Conservation (phyloP, 225 moss, liverwort and hornwort genomes). For the Marchantia polymorpha region DNA sequence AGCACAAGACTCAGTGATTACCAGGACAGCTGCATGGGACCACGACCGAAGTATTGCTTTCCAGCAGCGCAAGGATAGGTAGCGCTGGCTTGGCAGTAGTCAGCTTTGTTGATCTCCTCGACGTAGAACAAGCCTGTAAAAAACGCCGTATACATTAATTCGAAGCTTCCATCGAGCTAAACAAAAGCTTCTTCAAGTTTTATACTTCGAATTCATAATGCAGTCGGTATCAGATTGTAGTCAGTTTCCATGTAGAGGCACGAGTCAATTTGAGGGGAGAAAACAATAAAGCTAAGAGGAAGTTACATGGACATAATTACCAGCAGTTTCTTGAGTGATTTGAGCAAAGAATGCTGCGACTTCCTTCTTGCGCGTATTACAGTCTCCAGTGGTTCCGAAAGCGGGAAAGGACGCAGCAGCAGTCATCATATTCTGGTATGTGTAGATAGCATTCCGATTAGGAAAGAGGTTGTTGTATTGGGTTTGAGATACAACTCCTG, state of each 20-base stretch:
- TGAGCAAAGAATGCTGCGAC: conserved; percentile 38
- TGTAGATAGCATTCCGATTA: conserved; percentile 29
- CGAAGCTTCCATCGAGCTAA: neutral
- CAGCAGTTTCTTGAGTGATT: conserved; percentile 28
- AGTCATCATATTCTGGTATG: conserved; percentile 30
- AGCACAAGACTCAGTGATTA: neutral
- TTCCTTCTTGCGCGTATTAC: neutral
- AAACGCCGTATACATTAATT: neutral
- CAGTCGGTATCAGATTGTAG: too few species aligned
- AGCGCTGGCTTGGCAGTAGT: conserved; percentile 22
- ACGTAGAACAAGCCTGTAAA: conserved; percentile 13
- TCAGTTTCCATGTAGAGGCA: neutral
- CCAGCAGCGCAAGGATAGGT: conserved; percentile 33
- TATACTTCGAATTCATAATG: too few species aligned
- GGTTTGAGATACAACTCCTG: conserved; percentile 9
- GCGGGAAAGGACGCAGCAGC: conserved; percentile 24
- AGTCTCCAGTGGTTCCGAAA: conserved; percentile 33
- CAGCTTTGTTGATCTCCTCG: conserved; percentile 5
- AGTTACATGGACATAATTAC: neutral
- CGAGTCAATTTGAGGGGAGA: too few species aligned
- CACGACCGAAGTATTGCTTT: conserved; percentile 43
- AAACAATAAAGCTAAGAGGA: neutral
- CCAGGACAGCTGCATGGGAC: conserved; percentile 46
- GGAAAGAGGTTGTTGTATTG: conserved; percentile 32
- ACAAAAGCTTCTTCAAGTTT: neutral